Conservation (phyloP, 108 stramenopile species). For the Cyclotella choctawhatcheeana region DNA sequence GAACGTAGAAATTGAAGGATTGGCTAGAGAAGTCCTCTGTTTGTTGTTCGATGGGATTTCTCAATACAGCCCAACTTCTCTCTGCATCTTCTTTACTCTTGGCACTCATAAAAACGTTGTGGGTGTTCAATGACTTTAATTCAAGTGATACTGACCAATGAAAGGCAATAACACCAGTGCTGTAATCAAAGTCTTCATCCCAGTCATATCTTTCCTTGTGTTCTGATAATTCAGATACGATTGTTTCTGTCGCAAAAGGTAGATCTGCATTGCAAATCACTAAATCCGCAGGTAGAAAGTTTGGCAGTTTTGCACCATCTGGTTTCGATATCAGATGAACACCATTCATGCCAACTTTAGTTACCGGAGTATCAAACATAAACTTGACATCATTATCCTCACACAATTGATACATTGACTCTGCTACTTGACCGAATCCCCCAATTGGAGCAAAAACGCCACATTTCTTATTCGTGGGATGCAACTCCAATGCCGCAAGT, state of each 20-base stretch:
- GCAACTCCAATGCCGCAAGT: conserved; percentile 89
- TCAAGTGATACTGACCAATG: conserved; percentile 79
- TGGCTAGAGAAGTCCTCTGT: not conserved
- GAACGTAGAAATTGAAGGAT: conserved; percentile 93
- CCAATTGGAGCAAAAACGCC: conserved; percentile 89
- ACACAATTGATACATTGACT: conserved; percentile 62
- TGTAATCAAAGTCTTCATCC: conserved; percentile 74
- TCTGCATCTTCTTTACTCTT: conserved; percentile 53
- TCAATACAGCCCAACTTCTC: conserved; percentile 67
- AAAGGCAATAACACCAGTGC: conserved; percentile 89
- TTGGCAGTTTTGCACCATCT: conserved; percentile 9
- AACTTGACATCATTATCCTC: conserved; percentile 63
- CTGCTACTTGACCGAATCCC: conserved; percentile 79
- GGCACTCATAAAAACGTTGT: conserved; percentile 87
- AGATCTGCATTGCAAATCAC: conserved; percentile 91
- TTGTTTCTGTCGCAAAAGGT: conserved; percentile 77
- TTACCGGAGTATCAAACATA: conserved; percentile 62
- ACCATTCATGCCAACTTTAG: conserved; percentile 57
- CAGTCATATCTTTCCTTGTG: conserved; percentile 65
- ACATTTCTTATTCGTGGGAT: conserved; percentile 69
- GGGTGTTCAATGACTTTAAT: conserved; percentile 74
- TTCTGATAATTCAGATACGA: conserved; percentile 38
- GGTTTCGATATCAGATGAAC: conserved; percentile 40
- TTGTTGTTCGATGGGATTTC: conserved; percentile 26
- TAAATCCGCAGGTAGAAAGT: conserved; percentile 75